phyloP scores from a whole-genome alignment of 495 filamentous ascomycete genomes.

The Aspergillus carlsbadensis region DNA sequence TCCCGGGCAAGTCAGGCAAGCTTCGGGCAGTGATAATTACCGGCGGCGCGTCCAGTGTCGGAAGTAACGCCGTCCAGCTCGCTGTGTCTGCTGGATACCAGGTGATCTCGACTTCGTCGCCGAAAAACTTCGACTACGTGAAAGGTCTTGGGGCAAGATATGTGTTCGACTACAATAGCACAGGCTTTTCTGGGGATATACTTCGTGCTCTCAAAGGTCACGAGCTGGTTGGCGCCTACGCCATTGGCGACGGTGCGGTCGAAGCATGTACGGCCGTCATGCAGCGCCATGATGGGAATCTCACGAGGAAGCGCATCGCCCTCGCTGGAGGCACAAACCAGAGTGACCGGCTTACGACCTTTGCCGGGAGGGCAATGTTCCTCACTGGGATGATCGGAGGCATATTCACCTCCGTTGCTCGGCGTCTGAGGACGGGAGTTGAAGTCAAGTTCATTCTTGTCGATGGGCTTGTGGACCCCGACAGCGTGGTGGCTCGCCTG shows the following conservation, averaged over 20 bases:
- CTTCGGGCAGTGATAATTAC: constrained; percentile 46
- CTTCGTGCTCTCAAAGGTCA: constrained; percentile 10
- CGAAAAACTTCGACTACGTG: constrained; percentile 53
- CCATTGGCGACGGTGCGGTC: neutral
- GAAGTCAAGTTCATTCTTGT: neutral
- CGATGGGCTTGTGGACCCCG: neutral
- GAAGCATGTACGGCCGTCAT: neutral
- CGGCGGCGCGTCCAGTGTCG: constrained; percentile 60
- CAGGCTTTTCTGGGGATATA: constrained; percentile 29
- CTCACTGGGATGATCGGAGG: neutral
- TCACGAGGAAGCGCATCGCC: neutral
- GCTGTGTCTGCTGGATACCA: constrained; percentile 55
- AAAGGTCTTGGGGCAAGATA: constrained; percentile 52
- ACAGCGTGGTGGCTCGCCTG: neutral
- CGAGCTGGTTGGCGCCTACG: neutral
- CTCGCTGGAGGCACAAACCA: neutral
- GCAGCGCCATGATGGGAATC: neutral
- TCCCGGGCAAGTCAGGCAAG: constrained; percentile 23
- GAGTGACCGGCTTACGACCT: neutral
- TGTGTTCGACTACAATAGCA: constrained; percentile 56
- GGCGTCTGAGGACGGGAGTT: neutral
- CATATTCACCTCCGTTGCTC: neutral
- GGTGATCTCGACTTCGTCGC: constrained; percentile 55
- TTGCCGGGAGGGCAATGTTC: neutral
- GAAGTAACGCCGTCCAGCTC: constrained; percentile 60